Evolutionary conservation across 495 filamentous ascomycete genomes (phyloP), one percentile per base, ranked within the genome.

Genomic region (Penicillium paradoxum): DNA sequence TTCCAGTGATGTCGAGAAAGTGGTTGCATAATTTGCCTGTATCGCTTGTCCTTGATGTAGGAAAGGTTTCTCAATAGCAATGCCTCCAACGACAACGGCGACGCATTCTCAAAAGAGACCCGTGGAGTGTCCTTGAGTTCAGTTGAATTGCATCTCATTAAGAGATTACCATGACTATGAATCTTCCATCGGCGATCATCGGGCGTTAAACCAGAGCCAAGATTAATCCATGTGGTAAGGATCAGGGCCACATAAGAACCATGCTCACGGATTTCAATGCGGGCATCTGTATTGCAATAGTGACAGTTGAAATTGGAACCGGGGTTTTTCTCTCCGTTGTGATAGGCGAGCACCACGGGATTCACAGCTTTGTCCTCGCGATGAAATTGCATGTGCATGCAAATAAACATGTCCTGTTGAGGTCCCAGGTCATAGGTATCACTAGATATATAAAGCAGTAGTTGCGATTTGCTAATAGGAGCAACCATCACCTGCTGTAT

Each of bases 141-240:
- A 37, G 10, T 37, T 52, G 40, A 19, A 17, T 44, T 29, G 11
- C 3, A 4, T 32, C 17, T 22, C 7, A 7, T 19, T 17, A 8
- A 18, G 9, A 32, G 15, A 14, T 1, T 3, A n/a, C 1, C 17
- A 33, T 10, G 6, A 11, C 4, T 21, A 52, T 44, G 32, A 13
- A 52, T 13, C 14, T 6, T 25, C 49, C 49, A 45, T 38, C 39
- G 18, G 8, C 4, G 49, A 17, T 45, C 30, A 37, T 44, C 39
- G 8, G 30, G 49, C 15, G 15, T 37, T 21, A 44, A 30, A 52
- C 40, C 40, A 43, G 39, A 14, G 30, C 39, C 49, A 25, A 44
- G 40, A 27, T 29, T 52, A 19, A 45, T 44, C 49, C 49, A 52
- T 4, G 27, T 45, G n/a, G n/a, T n/a, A n/a, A n/a, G n/a, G n/a